These are phyloP conservation scores for Rhodotorula sp. DNA, from an alignment of 1,284 basidiomycete genomes.

Conservation along the genomic window DNA sequence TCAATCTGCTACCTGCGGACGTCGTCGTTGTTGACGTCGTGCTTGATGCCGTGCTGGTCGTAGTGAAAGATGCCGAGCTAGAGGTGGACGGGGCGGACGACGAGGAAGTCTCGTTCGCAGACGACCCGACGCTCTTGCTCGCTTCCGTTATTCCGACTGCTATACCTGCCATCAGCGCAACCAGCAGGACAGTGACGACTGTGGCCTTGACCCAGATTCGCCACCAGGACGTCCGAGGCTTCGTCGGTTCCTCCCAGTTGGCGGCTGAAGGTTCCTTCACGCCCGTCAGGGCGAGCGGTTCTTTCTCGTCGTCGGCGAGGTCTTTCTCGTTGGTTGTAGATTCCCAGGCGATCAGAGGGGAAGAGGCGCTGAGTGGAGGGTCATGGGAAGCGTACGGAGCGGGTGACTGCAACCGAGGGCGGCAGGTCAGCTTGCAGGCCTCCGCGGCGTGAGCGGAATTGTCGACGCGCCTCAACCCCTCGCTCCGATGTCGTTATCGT, in stretches of 20 bases:
- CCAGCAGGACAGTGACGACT: not conserved
- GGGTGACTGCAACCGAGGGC: not conserved
- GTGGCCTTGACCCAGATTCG: not conserved
- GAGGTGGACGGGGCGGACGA: not conserved
- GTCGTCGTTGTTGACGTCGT: not conserved
- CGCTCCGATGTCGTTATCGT: not conserved
- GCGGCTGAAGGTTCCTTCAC: too few species aligned
- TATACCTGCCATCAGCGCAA: not conserved
- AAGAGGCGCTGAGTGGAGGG: too few species aligned
- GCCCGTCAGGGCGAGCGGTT: not conserved
- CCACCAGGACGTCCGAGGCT: too few species aligned
- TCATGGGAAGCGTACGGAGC: not conserved
- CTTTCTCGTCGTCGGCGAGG: not conserved
- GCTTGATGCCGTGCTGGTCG: not conserved
- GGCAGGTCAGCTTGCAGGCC: not conserved
- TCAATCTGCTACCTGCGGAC: not conserved
- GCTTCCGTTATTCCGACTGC: not conserved
- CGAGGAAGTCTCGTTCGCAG: not conserved
- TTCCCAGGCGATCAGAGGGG: too few species aligned
- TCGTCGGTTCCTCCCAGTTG: slow-evolving; percentile 1
- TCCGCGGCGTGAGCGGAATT: not conserved
- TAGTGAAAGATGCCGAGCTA: not conserved
- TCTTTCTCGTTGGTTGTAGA: not conserved
- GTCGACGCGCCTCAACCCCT: too few species aligned
- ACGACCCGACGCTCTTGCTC: not conserved